Evolutionary conservation across 2,329 filamentous ascomycete genomes (phyloP).

Genomic region (Talaromyces marneffei): DNA sequence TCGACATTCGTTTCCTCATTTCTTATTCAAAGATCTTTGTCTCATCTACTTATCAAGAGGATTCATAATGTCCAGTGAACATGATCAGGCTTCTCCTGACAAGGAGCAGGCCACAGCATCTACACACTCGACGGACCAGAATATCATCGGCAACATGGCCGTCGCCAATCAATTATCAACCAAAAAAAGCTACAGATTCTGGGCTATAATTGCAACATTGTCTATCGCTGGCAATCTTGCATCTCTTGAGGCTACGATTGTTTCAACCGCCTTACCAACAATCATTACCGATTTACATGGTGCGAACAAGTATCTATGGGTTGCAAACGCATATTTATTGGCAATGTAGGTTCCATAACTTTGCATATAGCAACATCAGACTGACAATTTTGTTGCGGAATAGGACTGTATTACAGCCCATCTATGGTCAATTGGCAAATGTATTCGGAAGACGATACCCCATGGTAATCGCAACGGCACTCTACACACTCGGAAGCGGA

Average conservation of each 20-base stretch:
- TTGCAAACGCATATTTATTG: slow-evolving; percentile 30
- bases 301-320: slow-evolving; percentile 33
- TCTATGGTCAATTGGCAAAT: slow-evolving; percentile 48
- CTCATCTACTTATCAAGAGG: not conserved
- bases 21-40: not conserved
- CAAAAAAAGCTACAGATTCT: slow-evolving; percentile 20
- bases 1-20: not conserved
- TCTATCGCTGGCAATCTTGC: slow-evolving; percentile 26
- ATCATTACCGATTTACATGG: slow-evolving; percentile 31
- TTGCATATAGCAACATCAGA: not conserved
- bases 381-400: not conserved
- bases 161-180: not conserved
- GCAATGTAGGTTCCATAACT: slow-evolving; percentile 15
- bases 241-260: slow-evolving; percentile 19
- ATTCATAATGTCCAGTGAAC: not conserved
- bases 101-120: not conserved
- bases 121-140: not conserved
- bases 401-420: slow-evolving; percentile 42
- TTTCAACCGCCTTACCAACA: slow-evolving; percentile 35
- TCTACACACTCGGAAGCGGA: slow-evolving; percentile 50
- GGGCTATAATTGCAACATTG: slow-evolving; percentile 25
- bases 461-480: slow-evolving; percentile 36
- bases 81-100: not conserved
- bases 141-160: not conserved
- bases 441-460: slow-evolving; percentile 49